These are phyloP conservation scores for Ceratocystis papillata DNA, from an alignment of 2,329 filamentous ascomycete genomes.

Conservation along the genomic window DNA sequence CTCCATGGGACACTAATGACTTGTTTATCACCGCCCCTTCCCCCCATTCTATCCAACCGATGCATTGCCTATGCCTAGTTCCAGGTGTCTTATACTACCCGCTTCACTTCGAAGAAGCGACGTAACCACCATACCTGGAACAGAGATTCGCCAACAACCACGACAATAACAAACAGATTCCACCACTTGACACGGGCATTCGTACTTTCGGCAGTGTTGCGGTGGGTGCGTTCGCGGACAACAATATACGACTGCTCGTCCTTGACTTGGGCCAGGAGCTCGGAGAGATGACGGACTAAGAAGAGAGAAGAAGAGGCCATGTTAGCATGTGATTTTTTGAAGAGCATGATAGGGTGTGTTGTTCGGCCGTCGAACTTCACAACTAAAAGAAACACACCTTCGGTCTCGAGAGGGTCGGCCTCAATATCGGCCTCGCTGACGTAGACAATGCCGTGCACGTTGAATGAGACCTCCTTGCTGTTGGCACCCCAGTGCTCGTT, in stretches of 20 bases:
- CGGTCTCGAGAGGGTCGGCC: constrained; percentile 77
- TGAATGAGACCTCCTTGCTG: constrained; percentile 97
- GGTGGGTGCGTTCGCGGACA: constrained; percentile 84
- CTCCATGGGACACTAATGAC: background rate
- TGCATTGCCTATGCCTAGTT: background rate
- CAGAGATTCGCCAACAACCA: constrained; percentile 80
- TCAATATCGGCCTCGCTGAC: constrained; percentile 77
- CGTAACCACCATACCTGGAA: constrained; percentile 99
- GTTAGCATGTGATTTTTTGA: constrained; percentile 22
- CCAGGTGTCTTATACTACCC: constrained; percentile 18
- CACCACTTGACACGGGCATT: constrained; percentile 98
- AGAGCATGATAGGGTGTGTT: background rate
- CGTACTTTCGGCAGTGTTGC: constrained; percentile 97
- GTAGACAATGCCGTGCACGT: constrained; percentile 97
- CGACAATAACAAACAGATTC: constrained; percentile 89
- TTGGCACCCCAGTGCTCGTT: constrained; percentile 96
- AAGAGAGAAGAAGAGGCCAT: background rate
- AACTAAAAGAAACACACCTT: constrained; percentile 48
- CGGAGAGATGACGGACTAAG: constrained; percentile 68
- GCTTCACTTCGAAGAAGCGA: constrained; percentile 77
- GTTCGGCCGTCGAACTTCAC: background rate
- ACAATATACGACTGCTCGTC: constrained; percentile 98
- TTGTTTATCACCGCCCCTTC: background rate
- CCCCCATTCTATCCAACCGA: background rate
- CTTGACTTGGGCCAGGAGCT: constrained; percentile 83